These are phyloP conservation scores for Ettlia oleoabundans DNA, from an alignment of 139 green algal genomes.

Conservation along the genomic window DNA sequence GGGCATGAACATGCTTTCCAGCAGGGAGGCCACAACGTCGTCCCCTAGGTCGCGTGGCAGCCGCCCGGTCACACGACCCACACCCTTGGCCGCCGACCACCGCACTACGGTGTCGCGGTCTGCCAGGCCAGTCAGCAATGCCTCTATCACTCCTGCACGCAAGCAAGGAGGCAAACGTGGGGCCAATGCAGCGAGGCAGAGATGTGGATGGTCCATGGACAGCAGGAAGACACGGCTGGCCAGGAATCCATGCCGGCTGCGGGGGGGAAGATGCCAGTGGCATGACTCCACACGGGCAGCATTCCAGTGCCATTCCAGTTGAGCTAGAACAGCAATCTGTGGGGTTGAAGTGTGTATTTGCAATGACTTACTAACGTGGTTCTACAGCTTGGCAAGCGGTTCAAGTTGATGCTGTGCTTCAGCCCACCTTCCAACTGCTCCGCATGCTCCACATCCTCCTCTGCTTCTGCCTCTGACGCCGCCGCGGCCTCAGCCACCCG, in stretches of 20 bases:
- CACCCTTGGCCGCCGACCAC: constrained; percentile 94
- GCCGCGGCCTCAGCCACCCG: constrained; percentile 29
- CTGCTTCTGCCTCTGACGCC: constrained; percentile 69
- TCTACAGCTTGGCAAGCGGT: too few species aligned
- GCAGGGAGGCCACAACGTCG: constrained; percentile 82
- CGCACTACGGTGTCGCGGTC: constrained; percentile 96
- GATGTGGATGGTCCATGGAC: too few species aligned
- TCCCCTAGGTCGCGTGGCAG: constrained; percentile 86
- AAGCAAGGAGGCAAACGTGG: not conserved
- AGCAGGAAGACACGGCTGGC: too few species aligned
- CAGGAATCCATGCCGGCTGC: too few species aligned
- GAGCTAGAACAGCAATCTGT: too few species aligned
- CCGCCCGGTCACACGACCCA: constrained; percentile 83
- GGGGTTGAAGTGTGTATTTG: too few species aligned
- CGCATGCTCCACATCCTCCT: constrained; percentile 63
- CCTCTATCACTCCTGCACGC: constrained; percentile 26
- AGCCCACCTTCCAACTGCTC: constrained; percentile 40
- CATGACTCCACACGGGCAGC: too few species aligned
- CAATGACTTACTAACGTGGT: too few species aligned
- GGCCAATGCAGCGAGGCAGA: too few species aligned
- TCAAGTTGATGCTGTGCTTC: too few species aligned
- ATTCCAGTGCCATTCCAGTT: too few species aligned
- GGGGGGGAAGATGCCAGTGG: too few species aligned
- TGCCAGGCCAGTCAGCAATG: constrained; percentile 74
- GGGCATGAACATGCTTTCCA: constrained; percentile 73